These are phyloP conservation scores for Catunica adiposa DNA, from an alignment of 2,329 filamentous ascomycete genomes.

Conservation along the genomic window DNA sequence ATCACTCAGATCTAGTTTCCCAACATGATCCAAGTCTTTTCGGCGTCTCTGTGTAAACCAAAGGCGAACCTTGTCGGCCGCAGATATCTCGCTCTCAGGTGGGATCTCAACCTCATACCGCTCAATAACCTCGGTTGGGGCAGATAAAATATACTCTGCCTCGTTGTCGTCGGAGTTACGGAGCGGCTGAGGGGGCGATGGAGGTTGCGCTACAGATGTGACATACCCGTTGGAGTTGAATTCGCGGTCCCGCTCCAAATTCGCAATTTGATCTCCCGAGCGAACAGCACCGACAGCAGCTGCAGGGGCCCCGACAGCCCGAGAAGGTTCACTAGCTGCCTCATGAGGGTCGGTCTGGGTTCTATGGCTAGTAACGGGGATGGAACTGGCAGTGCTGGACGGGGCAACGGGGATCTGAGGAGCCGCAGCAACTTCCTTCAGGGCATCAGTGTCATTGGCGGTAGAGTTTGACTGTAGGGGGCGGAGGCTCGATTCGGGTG, in stretches of 20 bases:
- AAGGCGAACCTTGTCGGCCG: conserved; percentile 9
- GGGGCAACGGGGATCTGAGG: not conserved
- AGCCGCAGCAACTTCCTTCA: not conserved
- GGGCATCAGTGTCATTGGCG: not conserved
- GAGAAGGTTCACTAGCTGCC: not conserved
- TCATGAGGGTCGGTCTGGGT: not conserved
- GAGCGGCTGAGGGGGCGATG: not conserved
- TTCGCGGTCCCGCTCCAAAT: not conserved
- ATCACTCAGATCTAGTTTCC: conserved; percentile 9
- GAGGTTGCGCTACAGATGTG: not conserved
- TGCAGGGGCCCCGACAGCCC: not conserved
- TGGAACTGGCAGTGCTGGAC: not conserved
- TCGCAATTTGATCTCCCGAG: not conserved
- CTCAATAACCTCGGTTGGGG: not conserved
- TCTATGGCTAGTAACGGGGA: not conserved
- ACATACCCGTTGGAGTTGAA: not conserved
- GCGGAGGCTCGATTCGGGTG: not conserved
- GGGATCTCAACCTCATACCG: conserved; percentile 4
- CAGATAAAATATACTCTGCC: not conserved
- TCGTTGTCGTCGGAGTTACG: not conserved
- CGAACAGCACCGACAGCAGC: conserved; percentile 2
- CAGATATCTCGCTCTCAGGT: conserved; percentile 2
- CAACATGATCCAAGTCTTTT: conserved; percentile 8
- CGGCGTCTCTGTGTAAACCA: conserved; percentile 10
- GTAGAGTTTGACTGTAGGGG: conserved; percentile 12